Conservation (phyloP, 2,329 filamentous ascomycete genomes). For the Fusarium pseudonygamai region DNA sequence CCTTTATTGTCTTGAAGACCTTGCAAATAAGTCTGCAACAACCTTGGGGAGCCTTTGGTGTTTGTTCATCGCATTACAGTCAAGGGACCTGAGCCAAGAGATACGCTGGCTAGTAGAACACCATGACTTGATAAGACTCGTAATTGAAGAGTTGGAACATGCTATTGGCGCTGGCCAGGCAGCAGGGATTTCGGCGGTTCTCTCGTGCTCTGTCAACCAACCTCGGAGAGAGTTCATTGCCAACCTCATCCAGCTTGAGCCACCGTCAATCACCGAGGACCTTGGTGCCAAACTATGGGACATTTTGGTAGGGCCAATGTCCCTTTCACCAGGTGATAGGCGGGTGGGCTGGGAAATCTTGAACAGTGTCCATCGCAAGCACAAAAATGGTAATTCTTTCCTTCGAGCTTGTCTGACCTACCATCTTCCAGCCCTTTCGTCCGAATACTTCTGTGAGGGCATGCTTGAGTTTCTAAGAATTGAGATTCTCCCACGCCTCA, state of each 20-base stretch:
- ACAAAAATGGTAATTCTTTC: slow-evolving; percentile 62
- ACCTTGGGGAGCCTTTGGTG: slow-evolving; percentile 79
- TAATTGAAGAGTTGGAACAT: slow-evolving; percentile 72
- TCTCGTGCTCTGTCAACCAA: slow-evolving; percentile 58
- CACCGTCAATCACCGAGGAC: slow-evolving; percentile 68
- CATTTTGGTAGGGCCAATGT: slow-evolving; percentile 72
- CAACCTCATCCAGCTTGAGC: slow-evolving; percentile 68
- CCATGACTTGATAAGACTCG: slow-evolving; percentile 68
- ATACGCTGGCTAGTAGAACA: slow-evolving; percentile 66
- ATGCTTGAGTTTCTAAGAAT: slow-evolving; percentile 71
- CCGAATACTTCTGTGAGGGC: slow-evolving; percentile 67
- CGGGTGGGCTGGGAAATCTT: slow-evolving; percentile 76
- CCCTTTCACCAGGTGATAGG: slow-evolving; percentile 68
- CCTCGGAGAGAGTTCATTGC: slow-evolving; percentile 67
- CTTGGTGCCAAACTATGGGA: slow-evolving; percentile 76
- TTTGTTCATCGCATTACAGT: slow-evolving; percentile 61
- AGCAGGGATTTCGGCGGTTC: slow-evolving; percentile 54
- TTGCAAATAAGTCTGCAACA: slow-evolving; percentile 68
- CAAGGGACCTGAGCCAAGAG: slow-evolving; percentile 56
- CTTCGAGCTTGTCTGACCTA: slow-evolving; percentile 62
- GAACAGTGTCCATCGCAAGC: slow-evolving; percentile 55
- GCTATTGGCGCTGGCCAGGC: slow-evolving; percentile 50
- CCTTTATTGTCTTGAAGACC: slow-evolving; percentile 72
- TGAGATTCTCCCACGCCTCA: slow-evolving; percentile 58
- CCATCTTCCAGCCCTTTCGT: slow-evolving; percentile 66